Conservation (phyloP, 345 rosid genomes). For the Eutrema heterophyllum region DNA sequence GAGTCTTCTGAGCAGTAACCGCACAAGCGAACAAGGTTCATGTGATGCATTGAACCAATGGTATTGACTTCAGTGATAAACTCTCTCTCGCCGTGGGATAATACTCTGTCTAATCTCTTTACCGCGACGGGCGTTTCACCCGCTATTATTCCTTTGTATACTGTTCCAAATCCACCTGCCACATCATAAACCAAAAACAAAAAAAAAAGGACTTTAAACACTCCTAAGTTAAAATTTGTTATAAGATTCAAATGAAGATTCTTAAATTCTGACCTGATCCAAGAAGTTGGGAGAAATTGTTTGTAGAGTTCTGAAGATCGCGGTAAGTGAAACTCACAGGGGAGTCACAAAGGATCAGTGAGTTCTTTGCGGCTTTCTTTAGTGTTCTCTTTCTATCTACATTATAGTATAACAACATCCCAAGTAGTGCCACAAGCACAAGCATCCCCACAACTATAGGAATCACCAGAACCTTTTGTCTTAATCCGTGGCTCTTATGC, state of each 20-base stretch:
- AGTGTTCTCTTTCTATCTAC: slow-evolving; percentile 50
- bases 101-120: slow-evolving; percentile 60
- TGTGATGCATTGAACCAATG: slow-evolving; percentile 85
- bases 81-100: slow-evolving; percentile 67
- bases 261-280: slow-evolving; percentile 56
- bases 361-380: slow-evolving; percentile 47
- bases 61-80: slow-evolving; percentile 81
- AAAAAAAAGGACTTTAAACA: not conserved
- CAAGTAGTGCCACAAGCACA: slow-evolving; percentile 56
- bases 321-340: slow-evolving; percentile 72
- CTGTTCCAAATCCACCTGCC: slow-evolving; percentile 79
- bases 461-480: slow-evolving; percentile 45
- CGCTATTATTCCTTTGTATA: slow-evolving; percentile 56
- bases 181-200: not conserved
- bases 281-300: slow-evolving; percentile 63
- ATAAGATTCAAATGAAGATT: not conserved
- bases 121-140: slow-evolving; percentile 51
- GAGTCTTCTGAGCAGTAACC: slow-evolving; percentile 77
- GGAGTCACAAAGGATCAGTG: slow-evolving; percentile 54
- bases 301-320: slow-evolving; percentile 57
- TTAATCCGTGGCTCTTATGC: slow-evolving; percentile 12
- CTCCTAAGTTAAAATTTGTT: not conserved
- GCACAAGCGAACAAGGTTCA: slow-evolving; percentile 67
- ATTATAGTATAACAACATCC: slow-evolving; percentile 58
- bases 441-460: slow-evolving; percentile 65